Evolutionary conservation across 768 basidiomycete genomes (phyloP).

Genomic region (Pulveroboletus frians): DNA sequence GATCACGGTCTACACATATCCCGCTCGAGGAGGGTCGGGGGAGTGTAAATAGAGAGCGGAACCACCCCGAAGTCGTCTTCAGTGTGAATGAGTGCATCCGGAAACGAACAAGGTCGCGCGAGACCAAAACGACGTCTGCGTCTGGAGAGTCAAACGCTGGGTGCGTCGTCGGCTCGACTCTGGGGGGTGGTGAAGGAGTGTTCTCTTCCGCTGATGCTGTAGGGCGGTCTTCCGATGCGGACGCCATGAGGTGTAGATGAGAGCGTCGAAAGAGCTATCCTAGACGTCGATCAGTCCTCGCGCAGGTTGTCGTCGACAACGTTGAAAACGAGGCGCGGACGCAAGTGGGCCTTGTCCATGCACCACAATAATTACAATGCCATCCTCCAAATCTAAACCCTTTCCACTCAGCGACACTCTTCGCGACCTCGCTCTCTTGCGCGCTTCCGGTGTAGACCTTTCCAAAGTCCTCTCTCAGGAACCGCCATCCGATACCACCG

Average conservation of each 20-base stretch:
- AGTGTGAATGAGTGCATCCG: slow-evolving; percentile 56
- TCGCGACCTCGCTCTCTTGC: slow-evolving; percentile 67
- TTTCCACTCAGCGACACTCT: slow-evolving; percentile 55
- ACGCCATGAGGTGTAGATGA: slow-evolving; percentile 14
- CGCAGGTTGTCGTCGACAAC: not conserved
- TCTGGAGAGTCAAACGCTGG: slow-evolving; percentile 48
- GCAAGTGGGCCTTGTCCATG: not conserved
- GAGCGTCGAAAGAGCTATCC: not conserved
- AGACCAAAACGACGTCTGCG: slow-evolving; percentile 50
- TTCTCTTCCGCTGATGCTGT: not conserved
- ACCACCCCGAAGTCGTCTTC: slow-evolving; percentile 57
- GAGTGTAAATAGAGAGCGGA: slow-evolving; percentile 51
- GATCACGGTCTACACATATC: not conserved
- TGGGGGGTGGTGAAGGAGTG: not conserved
- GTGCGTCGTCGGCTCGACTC: slow-evolving; percentile 33
- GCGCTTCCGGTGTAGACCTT: slow-evolving; percentile 49
- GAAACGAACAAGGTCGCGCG: slow-evolving; percentile 47
- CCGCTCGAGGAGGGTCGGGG: slow-evolving; percentile 34
- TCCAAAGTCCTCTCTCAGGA: slow-evolving; percentile 24
- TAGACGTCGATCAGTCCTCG: not conserved
- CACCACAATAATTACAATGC: slow-evolving; percentile 14
- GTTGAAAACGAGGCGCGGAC: not conserved
- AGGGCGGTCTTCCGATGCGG: slow-evolving; percentile 8
- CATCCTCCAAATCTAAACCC: slow-evolving; percentile 35
- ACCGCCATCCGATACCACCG: slow-evolving; percentile 2